Evolutionary conservation across 148 eudicot species (phyloP).

Genomic region (Diospyros kaki): DNA sequence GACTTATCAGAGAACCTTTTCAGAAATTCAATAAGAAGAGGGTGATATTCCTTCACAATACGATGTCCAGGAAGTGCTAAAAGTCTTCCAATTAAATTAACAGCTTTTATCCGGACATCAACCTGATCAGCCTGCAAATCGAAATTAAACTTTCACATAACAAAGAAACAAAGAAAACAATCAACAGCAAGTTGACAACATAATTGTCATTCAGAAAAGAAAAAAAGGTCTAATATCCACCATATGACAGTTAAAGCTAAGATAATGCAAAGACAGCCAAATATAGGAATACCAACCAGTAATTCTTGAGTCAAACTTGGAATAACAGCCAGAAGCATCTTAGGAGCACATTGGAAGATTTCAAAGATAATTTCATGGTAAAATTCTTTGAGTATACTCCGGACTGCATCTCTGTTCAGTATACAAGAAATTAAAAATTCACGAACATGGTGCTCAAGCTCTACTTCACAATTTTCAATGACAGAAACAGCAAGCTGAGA

Average conservation of each 20-base stretch:
- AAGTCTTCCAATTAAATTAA: slow-evolving; percentile 65
- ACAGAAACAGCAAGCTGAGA: slow-evolving; percentile 64
- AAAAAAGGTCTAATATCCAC: not conserved
- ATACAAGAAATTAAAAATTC: slow-evolving; percentile 72
- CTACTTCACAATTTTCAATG: slow-evolving; percentile 50
- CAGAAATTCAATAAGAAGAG: slow-evolving; percentile 59
- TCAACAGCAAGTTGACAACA: not conserved
- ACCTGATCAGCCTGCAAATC: slow-evolving; percentile 85
- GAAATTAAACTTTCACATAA: slow-evolving; percentile 17
- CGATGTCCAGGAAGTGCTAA: slow-evolving; percentile 45
- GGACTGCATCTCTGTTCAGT: slow-evolving; percentile 48
- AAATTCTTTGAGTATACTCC: slow-evolving; percentile 54
- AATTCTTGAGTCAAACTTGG: slow-evolving; percentile 71
- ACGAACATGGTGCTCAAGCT: slow-evolving; percentile 56
- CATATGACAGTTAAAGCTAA: not conserved
- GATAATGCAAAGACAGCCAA: not conserved
- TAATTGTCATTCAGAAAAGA: not conserved
- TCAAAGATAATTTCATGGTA: slow-evolving; percentile 78
- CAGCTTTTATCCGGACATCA: slow-evolving; percentile 86
- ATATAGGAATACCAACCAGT: slow-evolving; percentile 37
- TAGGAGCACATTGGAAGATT: slow-evolving; percentile 60
- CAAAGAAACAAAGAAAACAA: not conserved
- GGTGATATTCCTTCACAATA: slow-evolving; percentile 48
- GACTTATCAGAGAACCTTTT: slow-evolving; percentile 89
- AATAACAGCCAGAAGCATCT: slow-evolving; percentile 60